A percentile compares a stretch with the other conserved stretches of the same genome.
These are phyloP conservation scores for Pseudocercospora eumusae DNA, from an alignment of 2,329 filamentous ascomycete species.

Conservation along the genomic window DNA sequence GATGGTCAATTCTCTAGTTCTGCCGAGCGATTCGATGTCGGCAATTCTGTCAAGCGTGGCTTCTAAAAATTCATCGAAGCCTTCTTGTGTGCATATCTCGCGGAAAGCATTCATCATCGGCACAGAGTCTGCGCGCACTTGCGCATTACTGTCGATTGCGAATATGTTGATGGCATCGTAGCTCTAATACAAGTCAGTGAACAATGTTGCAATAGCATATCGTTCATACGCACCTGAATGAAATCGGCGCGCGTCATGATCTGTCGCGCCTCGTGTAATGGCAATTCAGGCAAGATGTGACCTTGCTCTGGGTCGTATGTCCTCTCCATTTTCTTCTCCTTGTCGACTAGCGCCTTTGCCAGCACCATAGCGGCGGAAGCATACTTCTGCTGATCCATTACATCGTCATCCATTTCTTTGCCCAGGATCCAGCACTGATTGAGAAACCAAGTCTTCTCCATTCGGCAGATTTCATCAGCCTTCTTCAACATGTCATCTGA, in stretches of 20 bases:
- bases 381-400: conserved; percentile 98
- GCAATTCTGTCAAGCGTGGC: conserved; percentile 79
- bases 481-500: conserved; percentile 75
- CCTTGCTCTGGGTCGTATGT: conserved; percentile 67
- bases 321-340: conserved; percentile 63
- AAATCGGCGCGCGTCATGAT: conserved; percentile 97
- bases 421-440: conserved; percentile 79
- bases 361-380: conserved; percentile 92
- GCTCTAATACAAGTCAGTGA: conserved; percentile 52
- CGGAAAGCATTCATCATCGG: conserved; percentile 94
- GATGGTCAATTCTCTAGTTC: conserved; percentile 91
- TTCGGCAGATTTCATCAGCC: conserved; percentile 70
- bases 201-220: neutral
- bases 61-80: conserved; percentile 81
- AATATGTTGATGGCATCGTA: conserved; percentile 96
- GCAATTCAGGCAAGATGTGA: conserved; percentile 76
- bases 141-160: conserved; percentile 82
- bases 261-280: conserved; percentile 79
- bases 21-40: conserved; percentile 89
- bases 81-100: conserved; percentile 73
- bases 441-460: conserved; percentile 76
- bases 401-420: conserved; percentile 85
- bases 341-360: conserved; percentile 85
- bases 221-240: conserved; percentile 51
- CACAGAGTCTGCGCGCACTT: conserved; percentile 88